Base-by-base conservation (phyloP, 2,329 filamentous ascomycete genomes). In the Colletotrichum phormii region DNA sequence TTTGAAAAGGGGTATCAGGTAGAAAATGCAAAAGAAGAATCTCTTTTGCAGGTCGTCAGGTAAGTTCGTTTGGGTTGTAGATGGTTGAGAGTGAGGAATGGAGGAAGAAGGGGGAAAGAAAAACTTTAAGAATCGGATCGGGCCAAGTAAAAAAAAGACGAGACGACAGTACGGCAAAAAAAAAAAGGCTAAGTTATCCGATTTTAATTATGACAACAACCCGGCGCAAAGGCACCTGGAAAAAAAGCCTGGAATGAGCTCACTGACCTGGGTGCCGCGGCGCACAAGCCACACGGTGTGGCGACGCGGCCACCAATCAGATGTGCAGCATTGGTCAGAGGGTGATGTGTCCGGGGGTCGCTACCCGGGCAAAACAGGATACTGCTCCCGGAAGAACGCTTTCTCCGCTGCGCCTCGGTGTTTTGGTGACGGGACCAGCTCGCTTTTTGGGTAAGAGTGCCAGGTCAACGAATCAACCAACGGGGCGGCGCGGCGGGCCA, bases 171-270 rank as follows among this genome's bases (percentile, higher is more conserved):
- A 76, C 71, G 62, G 67, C 60, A 71, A 73, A 72, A 74, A 74
- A 51, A 24, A 24, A 54, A 13, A 11, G n/a, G n/a, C n/a, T n/a
- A n/a, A n/a, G n/a, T 71, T 74, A 76, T 76, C 82, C 82, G 81
- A 78, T 76, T 81, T 83, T 80, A 65, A 84, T 83, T 82, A 84
- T 83, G 82, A 79, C 81, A 84, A 83, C 81, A 79, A 49, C 77
- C 77, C 71, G 73, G 73, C 72, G 75, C 73, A 64, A 62, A 65
- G 68, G 70, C 33, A 66, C 55, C 49, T 61, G 53, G 42, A 12
- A 18, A 46, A 31, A 63, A 63, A 63, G 46, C 42, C 60, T 75
- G 73, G 72, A 76, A 80, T 80, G 78, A 80, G 79, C 79, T 80
- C 78, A 80, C 57, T 60, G 55, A 26, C 54, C 60, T 68, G 49